Conservation (phyloP, 2,329 filamentous ascomycete genomes). For the Fusarium cyanostomum region DNA sequence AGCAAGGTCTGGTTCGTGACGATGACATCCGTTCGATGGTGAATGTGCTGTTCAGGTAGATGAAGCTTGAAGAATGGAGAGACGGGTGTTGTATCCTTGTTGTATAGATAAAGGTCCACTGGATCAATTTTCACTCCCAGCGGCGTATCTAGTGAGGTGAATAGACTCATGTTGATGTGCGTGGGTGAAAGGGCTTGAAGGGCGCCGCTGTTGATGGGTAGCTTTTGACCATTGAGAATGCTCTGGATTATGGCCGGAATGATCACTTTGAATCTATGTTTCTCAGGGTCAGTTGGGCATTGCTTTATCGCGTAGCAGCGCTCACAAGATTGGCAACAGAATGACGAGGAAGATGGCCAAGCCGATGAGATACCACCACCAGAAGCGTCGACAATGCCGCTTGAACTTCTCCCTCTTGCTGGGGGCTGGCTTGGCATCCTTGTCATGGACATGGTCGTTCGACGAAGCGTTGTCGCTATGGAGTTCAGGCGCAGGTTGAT, state of each 20-base stretch:
- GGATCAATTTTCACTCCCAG: constrained; percentile 51
- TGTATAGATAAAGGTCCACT: constrained; percentile 53
- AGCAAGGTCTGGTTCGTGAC: constrained; percentile 49
- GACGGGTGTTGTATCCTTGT: constrained; percentile 44
- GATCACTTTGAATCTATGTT: constrained; percentile 55
- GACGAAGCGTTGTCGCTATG: constrained; percentile 26
- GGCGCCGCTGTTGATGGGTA: constrained; percentile 51
- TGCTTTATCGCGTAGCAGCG: not conserved
- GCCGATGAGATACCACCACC: constrained; percentile 56
- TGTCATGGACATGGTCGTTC: constrained; percentile 26
- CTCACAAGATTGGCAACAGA: constrained; percentile 57
- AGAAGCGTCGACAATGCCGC: constrained; percentile 54
- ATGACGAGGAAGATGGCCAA: constrained; percentile 55
- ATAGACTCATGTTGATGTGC: constrained; percentile 49
- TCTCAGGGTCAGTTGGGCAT: not conserved
- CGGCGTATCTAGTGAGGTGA: constrained; percentile 51
- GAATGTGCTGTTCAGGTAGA: constrained; percentile 46
- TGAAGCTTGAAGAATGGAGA: constrained; percentile 37
- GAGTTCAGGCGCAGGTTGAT: not conserved
- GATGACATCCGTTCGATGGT: constrained; percentile 50
- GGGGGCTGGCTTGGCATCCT: constrained; percentile 1
- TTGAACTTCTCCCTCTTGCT: constrained; percentile 51
- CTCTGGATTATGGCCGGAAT: constrained; percentile 57
- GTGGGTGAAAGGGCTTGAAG: constrained; percentile 48
- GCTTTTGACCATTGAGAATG: constrained; percentile 53